phyloP scores from a whole-genome alignment of 768 basidiomycete species.

The Lanmaoa rubissima region DNA sequence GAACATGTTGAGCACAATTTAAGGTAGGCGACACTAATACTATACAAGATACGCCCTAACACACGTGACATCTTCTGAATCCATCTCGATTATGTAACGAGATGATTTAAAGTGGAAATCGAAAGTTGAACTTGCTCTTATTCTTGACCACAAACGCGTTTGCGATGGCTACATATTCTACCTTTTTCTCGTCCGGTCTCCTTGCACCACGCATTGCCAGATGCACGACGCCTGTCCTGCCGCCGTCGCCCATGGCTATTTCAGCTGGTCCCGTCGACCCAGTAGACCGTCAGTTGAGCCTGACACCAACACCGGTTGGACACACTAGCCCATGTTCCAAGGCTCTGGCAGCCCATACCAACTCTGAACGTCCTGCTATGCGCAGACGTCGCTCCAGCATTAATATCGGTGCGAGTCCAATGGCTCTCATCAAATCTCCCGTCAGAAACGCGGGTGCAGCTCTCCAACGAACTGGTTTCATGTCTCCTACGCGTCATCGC shows the following conservation, averaged over 20 bases:
- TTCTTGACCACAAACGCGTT: neutral
- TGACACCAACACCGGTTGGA: conserved; percentile 36
- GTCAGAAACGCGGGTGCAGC: conserved; percentile 50
- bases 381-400: conserved; percentile 65
- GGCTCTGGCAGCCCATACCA: conserved; percentile 16
- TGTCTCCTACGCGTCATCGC: conserved; percentile 41
- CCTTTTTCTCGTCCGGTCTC: conserved; percentile 70
- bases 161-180: conserved; percentile 51
- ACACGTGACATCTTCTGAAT: conserved; percentile 13
- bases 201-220: conserved; percentile 46
- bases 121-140: conserved; percentile 18
- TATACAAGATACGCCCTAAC: neutral
- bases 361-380: conserved; percentile 40
- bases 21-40: neutral
- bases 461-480: conserved; percentile 44
- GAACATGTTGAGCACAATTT: conserved; percentile 46
- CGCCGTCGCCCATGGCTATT: conserved; percentile 23
- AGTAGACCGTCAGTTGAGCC: conserved; percentile 36
- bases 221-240: conserved; percentile 24
- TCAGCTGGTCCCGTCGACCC: conserved; percentile 28
- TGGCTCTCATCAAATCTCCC: conserved; percentile 58
- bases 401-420: conserved; percentile 51
- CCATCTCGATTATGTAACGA: conserved; percentile 19
- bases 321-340: conserved; percentile 28
- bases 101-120: conserved; percentile 10